phyloP scores from a whole-genome alignment of 257 asterid genomes.

The Gentiana dahurica region DNA sequence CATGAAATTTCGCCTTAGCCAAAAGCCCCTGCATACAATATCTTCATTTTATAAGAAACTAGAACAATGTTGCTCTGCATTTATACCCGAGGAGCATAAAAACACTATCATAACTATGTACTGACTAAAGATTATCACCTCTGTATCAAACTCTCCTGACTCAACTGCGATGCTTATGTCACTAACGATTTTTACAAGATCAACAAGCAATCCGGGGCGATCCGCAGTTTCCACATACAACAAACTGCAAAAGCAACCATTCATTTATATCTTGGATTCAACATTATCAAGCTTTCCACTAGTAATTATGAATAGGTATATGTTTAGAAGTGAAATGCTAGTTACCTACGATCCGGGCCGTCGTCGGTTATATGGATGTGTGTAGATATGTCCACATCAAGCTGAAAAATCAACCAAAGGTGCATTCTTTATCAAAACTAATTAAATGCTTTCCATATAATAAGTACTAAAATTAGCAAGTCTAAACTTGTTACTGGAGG shows the following conservation, averaged over 20 bases:
- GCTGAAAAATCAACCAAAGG: constrained; percentile 24
- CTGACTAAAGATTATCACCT: constrained; percentile 31
- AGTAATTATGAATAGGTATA: neutral
- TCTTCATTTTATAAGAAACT: neutral
- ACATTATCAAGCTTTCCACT: neutral
- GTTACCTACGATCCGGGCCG: constrained; percentile 40
- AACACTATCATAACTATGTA: neutral
- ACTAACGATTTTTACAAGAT: constrained; percentile 77
- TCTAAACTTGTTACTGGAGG: too few species aligned
- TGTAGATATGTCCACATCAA: constrained; percentile 71
- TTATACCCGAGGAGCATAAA: neutral
- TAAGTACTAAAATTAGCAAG: too few species aligned
- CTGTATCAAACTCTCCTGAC: constrained; percentile 93
- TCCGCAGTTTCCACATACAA: constrained; percentile 79
- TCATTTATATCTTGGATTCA: neutral
- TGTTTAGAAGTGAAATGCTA: neutral
- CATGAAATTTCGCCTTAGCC: constrained; percentile 96
- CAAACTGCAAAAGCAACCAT: constrained; percentile 46
- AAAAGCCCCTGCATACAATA: constrained; percentile 54
- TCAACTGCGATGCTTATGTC: constrained; percentile 71
- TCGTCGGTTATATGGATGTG: constrained; percentile 54
- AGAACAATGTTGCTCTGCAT: neutral
- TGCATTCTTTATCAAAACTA: neutral
- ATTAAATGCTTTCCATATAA: neutral
- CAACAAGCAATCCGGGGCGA: constrained; percentile 89